Percentiles rank a stretch among this genome's conserved stretches.
Conservation (phyloP, 768 basidiomycete genomes). For the Lactifluus hygrophoroides region DNA sequence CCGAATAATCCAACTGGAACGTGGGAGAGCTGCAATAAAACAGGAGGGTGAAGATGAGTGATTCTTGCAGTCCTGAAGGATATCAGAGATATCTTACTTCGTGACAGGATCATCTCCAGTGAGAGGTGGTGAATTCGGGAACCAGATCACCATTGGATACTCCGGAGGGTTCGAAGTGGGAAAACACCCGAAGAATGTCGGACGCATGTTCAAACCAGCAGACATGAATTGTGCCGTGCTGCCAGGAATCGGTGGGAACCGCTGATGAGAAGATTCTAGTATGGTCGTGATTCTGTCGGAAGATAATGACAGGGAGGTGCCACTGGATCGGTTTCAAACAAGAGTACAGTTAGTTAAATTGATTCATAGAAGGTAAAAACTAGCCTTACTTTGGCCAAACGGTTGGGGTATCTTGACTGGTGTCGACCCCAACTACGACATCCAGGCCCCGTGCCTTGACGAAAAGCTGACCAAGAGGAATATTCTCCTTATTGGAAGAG, state of each 20-base stretch:
- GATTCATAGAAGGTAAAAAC: background rate
- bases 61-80: too few species aligned
- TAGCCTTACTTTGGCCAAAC: constrained; percentile 57
- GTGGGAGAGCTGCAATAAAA: constrained; percentile 40
- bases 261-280: constrained; percentile 44
- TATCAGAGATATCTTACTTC: constrained; percentile 51
- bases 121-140: constrained; percentile 70
- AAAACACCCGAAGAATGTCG: constrained; percentile 78
- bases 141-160: constrained; percentile 62
- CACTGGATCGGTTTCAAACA: constrained; percentile 30
- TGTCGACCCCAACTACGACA: constrained; percentile 69
- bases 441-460: constrained; percentile 63
- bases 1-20: constrained; percentile 52
- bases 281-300: constrained; percentile 36
- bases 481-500: constrained; percentile 56
- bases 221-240: constrained; percentile 43
- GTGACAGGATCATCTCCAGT: constrained; percentile 51
- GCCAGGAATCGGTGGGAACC: constrained; percentile 56
- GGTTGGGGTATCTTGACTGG: constrained; percentile 45
- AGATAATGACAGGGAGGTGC: constrained; percentile 42
- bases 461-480: constrained; percentile 64
- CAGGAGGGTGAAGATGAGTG: too few species aligned
- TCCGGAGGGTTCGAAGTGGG: constrained; percentile 40
- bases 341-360: background rate
- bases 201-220: constrained; percentile 54